Base-by-base conservation (phyloP, 441 rosid species). In the Jatropha podagrica region DNA sequence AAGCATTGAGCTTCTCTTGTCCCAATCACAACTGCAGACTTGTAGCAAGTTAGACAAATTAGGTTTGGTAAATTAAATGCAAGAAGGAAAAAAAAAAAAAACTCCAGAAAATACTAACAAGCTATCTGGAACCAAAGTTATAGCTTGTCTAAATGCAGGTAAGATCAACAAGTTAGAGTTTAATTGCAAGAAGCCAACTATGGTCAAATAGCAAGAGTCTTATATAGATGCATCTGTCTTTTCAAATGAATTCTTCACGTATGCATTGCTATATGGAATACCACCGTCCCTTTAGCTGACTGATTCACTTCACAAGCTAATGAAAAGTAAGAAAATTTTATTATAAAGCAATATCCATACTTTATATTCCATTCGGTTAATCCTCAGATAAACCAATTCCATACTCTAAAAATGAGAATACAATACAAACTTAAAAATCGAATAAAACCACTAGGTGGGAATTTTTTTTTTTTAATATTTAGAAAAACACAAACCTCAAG, bases 11-110 rank as follows among this genome's bases (percentile, higher is more conserved):
- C 76, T 83, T 81, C 99, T 85, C 85, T 85, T 85, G 69, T 58
- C 81, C 99, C 99, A 95, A 83, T 95, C 93, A 81, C 94, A 90
- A 83, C 99, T 95, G 95, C 87, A 86, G 37, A 80, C 64, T 42
- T 62, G n/a, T 56, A 80, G 65, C 66, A 56, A 69, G 40, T 71
- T 38, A 51, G 27, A 73, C 54, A 76, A n/a, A 41, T 49, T 60
- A 66, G 54, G 7, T 44, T 42, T 44, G 10, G 38, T 32, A 59
- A 71, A 75, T 32, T n/a, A n/a, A 54, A 41, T 13, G 4, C 14
- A 38, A 46, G 38, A 2, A 32, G 32, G 2, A 2, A 32, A 32
- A 32, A 46, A 58, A 5, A 41, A 73, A 72, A 41, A 14, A 20
- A 52, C 61, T 51, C 4, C 27, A 56, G 4, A 4, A 9, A 3